Conservation (phyloP, 2,329 filamentous ascomycete species). For the Zymoseptoria pseudotritici region DNA sequence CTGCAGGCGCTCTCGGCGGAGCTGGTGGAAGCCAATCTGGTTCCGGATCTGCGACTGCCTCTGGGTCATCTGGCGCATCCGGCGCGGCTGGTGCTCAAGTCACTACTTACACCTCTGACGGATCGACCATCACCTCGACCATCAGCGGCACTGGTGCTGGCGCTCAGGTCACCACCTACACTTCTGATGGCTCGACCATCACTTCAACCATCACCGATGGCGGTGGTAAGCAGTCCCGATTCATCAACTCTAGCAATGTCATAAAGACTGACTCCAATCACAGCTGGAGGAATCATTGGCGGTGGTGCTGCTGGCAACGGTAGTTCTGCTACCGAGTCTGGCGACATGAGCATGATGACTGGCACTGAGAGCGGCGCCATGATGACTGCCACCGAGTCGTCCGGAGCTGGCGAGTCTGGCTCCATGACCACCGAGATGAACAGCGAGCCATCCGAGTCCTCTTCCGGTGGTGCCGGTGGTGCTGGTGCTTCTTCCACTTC, state of each 20-base stretch:
- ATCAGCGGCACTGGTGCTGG: conserved; percentile 5
- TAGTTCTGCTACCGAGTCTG: conserved; percentile 7
- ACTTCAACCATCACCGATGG: conserved; percentile 20
- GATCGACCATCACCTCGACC: conserved; percentile 29
- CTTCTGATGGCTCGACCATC: conserved; percentile 29
- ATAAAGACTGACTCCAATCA: background rate
- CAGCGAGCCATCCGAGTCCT: conserved; percentile 1
- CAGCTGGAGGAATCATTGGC: conserved; percentile 7
- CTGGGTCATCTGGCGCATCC: conserved; percentile 1
- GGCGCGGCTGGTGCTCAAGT: conserved; percentile 7
- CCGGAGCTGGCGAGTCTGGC: conserved; percentile 3
- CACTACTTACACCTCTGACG: conserved; percentile 29
- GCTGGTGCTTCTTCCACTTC: conserved; percentile 9
- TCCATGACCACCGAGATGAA: background rate
- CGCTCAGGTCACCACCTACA: conserved; percentile 25
- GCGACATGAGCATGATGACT: conserved; percentile 8
- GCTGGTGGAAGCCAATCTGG: conserved; percentile 6
- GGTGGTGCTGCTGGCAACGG: conserved; percentile 11
- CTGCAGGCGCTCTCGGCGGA: conserved; percentile 2
- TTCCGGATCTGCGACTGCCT: conserved; percentile 1
- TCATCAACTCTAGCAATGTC: background rate
- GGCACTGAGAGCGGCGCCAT: conserved; percentile 7
- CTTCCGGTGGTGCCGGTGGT: conserved; percentile 5
- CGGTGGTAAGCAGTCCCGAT: conserved; percentile 7
- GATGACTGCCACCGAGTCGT: conserved; percentile 4